These are phyloP conservation scores for Mollisia scopiformis DNA, from an alignment of 2,329 filamentous ascomycete genomes.

Conservation along the genomic window DNA sequence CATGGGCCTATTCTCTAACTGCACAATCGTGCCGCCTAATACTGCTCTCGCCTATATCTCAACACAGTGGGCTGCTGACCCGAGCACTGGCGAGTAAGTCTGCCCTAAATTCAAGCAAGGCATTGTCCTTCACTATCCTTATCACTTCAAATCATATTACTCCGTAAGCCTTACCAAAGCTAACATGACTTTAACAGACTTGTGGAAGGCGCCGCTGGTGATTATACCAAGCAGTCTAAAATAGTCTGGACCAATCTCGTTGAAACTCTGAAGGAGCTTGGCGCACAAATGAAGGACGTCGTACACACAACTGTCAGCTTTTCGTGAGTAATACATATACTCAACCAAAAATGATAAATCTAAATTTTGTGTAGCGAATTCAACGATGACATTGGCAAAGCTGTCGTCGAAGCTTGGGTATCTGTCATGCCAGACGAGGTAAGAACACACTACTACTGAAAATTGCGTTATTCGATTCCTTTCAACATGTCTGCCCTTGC, in stretches of 20 bases:
- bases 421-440: slow-evolving; percentile 9
- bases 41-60: slow-evolving; percentile 19
- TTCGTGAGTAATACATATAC: background rate
- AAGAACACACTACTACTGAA: too few relatives aligned
- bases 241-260: slow-evolving; percentile 13
- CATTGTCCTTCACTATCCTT: background rate
- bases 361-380: slow-evolving; percentile 6
- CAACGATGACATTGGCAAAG: slow-evolving; percentile 16
- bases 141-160: background rate
- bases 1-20: background rate
- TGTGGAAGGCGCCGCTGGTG: slow-evolving; percentile 4
- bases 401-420: slow-evolving; percentile 2
- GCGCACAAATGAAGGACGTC: slow-evolving; percentile 10
- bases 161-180: background rate
- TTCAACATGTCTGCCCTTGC: background rate
- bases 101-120: background rate
- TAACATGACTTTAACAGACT: background rate
- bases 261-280: slow-evolving; percentile 18
- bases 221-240: slow-evolving; percentile 12
- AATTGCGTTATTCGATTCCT: background rate
- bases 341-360: background rate
- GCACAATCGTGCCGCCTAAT: slow-evolving; percentile 13
- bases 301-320: slow-evolving; percentile 12
- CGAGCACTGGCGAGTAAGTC: slow-evolving; percentile 4
- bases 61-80: slow-evolving; percentile 21